phyloP scores from a whole-genome alignment of 495 filamentous ascomycete genomes.

The Astrocystis sublimbata region DNA sequence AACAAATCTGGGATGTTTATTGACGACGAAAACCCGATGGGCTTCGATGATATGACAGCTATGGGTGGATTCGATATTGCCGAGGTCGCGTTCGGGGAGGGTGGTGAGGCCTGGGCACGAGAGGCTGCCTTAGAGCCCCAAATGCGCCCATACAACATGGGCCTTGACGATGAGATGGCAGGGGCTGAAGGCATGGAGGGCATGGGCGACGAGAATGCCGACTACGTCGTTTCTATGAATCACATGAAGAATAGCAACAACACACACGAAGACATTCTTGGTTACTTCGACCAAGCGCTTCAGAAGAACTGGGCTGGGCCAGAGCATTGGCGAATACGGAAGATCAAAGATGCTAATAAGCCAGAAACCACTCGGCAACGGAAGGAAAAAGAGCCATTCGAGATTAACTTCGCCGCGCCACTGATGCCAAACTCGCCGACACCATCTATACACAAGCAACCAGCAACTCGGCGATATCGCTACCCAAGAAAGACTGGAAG shows the following conservation, averaged over 20 bases:
- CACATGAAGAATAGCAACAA: slow-evolving; percentile 59
- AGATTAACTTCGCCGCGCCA: slow-evolving; percentile 82
- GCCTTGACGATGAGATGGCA: slow-evolving; percentile 51
- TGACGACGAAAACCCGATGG: slow-evolving; percentile 73
- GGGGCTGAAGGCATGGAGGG: slow-evolving; percentile 62
- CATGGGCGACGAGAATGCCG: slow-evolving; percentile 58
- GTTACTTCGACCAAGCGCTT: slow-evolving; percentile 94
- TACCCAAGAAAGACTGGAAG: slow-evolving; percentile 93
- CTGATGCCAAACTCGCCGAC: slow-evolving; percentile 67
- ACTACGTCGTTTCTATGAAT: slow-evolving; percentile 72
- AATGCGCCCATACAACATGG: slow-evolving; percentile 59
- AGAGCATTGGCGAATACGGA: slow-evolving; percentile 96
- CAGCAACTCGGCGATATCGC: slow-evolving; percentile 75
- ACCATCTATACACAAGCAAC: slow-evolving; percentile 81
- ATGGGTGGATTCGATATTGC: slow-evolving; percentile 75
- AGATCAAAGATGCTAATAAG: slow-evolving; percentile 82
- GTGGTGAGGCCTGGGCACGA: slow-evolving; percentile 71
- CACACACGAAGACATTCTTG: slow-evolving; percentile 87
- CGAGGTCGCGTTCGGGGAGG: slow-evolving; percentile 74
- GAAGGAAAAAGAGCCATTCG: slow-evolving; percentile 95
- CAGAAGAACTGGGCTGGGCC: slow-evolving; percentile 98
- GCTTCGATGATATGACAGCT: slow-evolving; percentile 80
- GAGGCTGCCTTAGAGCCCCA: slow-evolving; percentile 67
- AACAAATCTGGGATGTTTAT: slow-evolving; percentile 80
- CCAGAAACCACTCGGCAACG: slow-evolving; percentile 58